Percentiles rank a stretch among this genome's conserved stretches.
These are phyloP conservation scores for Acanthamoeba sp. DNA, from an alignment of 208 protist genomes.

Conservation along the genomic window DNA sequence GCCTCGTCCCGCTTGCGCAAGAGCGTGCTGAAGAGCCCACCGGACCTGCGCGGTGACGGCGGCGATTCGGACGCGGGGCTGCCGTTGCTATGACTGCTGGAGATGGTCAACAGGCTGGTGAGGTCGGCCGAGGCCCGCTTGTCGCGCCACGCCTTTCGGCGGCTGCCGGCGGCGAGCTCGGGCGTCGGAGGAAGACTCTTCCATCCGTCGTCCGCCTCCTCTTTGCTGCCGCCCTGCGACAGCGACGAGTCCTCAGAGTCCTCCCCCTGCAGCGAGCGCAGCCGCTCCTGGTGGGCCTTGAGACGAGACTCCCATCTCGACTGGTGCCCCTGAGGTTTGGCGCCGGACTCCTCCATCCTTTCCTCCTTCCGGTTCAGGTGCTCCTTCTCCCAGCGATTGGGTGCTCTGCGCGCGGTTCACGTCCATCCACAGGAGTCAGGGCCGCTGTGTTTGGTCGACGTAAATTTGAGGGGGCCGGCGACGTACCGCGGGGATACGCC, in stretches of 20 bases:
- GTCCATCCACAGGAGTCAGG: no score
- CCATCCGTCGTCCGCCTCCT: not conserved
- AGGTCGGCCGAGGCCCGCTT: slow-evolving; percentile 1
- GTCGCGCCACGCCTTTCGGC: not conserved
- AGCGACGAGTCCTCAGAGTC: not conserved
- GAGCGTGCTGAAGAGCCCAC: not conserved
- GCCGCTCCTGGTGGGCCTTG: slow-evolving; percentile 45
- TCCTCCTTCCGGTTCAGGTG: slow-evolving; percentile 34
- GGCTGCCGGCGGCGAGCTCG: not conserved
- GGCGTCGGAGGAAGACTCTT: not conserved
- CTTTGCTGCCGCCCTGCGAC: not conserved
- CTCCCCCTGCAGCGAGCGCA: slow-evolving; percentile 15
- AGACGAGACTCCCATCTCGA: not conserved
- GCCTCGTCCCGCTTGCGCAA: not conserved
- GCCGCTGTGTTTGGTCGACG: no score
- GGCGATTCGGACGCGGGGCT: not conserved
- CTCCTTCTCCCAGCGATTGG: slow-evolving; percentile 57
- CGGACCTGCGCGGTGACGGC: not conserved
- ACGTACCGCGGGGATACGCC: not conserved
- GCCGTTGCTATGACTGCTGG: not conserved
- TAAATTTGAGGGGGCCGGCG: no score
- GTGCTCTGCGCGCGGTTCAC: not conserved
- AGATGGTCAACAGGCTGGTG: not conserved
- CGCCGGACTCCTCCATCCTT: not conserved
- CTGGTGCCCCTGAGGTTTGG: not conserved